phyloP scores from a whole-genome alignment of 2,329 filamentous ascomycete species.

The Fusarium keratoplasticum region DNA sequence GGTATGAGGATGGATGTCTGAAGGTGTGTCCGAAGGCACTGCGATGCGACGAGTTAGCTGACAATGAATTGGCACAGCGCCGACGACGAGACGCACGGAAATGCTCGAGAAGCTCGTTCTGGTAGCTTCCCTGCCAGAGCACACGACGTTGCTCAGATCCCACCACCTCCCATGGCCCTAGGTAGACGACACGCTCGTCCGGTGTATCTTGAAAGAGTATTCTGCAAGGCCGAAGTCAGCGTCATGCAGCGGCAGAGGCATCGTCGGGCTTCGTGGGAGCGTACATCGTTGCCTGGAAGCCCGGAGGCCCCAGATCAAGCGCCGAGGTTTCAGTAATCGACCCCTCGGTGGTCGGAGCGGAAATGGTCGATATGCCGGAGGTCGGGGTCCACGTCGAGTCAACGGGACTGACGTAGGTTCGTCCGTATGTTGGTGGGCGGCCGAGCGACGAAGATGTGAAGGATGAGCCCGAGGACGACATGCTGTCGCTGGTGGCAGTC shows the following conservation, averaged over 20 bases:
- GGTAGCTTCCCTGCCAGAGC: constrained; percentile 66
- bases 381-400: constrained; percentile 61
- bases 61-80: not conserved
- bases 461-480: constrained; percentile 62
- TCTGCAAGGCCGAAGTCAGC: constrained; percentile 48
- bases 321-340: constrained; percentile 55
- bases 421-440: constrained; percentile 55
- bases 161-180: constrained; percentile 65
- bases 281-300: constrained; percentile 67
- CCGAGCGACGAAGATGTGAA: constrained; percentile 60
- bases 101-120: constrained; percentile 63
- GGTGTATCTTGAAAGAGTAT: constrained; percentile 62
- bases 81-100: constrained; percentile 54
- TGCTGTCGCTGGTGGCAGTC: constrained; percentile 47
- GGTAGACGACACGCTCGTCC: constrained; percentile 62
- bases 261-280: constrained; percentile 13
- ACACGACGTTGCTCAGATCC: constrained; percentile 60
- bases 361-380: constrained; percentile 57
- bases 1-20: constrained; percentile 61
- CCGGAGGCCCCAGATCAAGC: constrained; percentile 64
- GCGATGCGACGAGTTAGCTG: constrained; percentile 17
- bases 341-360: constrained; percentile 54
- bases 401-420: constrained; percentile 56
- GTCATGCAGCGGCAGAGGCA: constrained; percentile 26
- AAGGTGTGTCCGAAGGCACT: constrained; percentile 60